Base-by-base conservation (phyloP, 2,329 filamentous ascomycete species). In the Stromatinia cepivora region DNA sequence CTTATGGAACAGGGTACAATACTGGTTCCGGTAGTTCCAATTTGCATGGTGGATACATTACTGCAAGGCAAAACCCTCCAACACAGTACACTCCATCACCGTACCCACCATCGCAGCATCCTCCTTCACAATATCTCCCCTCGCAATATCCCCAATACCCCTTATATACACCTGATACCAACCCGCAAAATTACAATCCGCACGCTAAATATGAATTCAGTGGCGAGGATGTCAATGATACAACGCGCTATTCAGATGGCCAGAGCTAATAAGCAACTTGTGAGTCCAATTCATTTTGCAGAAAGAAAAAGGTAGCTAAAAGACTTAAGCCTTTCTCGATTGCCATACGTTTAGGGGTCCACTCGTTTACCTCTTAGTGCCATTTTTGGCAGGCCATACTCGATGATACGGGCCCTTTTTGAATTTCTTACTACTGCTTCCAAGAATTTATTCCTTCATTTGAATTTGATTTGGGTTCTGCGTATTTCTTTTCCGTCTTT, bases 291-390 rank as follows among this genome's bases (percentile, higher is more conserved):
- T 3, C 2, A 20, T 61, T 28, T 8, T n/a, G 9, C 7, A 4
- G 20, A n/a, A 20, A 28, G 6, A 4, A 20, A 25, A 20, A 2
- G 2, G 3, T 22, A 52, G 39, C 46, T 22, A 52, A 63, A 2
- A 20, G 8, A 8, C 0, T 17, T 22, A 63, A 31, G 1, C 3
- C n/a, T 52, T 52, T 20, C 4, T 25, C 31, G 22, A 25, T 22
- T 39, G 5, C 15, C 31, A 52, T 64, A 64, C 46, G 61, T 64
- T 64, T 52, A 52, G 46, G 61, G 61, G n/a, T 17, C 22, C 61
- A 25, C 61, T 64, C 61, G 22, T 39, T 64, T 52, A 48, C 61
- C 61, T 13, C 61, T 15, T 11, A 39, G 0, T 28, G 9, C 46
- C 46, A 8, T 22, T 52, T 52, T 6, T 28, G 15, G 15, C 46